phyloP scores from a whole-genome alignment of 2,329 filamentous ascomycete species.

The Chaetomiaceae sp. region DNA sequence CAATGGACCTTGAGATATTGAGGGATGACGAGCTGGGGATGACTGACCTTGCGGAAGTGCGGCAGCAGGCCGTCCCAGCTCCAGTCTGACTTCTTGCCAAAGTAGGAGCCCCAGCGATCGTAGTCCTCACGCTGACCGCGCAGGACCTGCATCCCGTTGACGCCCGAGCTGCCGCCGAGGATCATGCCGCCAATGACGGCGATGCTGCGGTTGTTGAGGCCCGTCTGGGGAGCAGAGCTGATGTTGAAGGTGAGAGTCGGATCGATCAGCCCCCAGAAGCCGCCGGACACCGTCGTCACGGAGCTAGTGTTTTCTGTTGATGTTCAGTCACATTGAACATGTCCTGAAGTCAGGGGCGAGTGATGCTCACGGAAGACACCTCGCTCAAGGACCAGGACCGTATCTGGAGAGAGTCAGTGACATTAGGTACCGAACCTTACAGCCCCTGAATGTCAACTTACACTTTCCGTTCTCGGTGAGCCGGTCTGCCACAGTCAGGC shows the following conservation, averaged over 20 bases:
- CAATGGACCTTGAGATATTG: no score
- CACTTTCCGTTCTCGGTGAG: conserved; percentile 19
- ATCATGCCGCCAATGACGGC: conserved; percentile 23
- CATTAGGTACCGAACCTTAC: no score
- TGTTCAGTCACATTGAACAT: neutral
- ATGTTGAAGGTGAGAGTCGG: conserved; percentile 29
- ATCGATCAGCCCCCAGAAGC: conserved; percentile 12
- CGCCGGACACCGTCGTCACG: neutral
- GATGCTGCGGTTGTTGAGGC: conserved; percentile 23
- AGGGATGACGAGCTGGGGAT: no score
- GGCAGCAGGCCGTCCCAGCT: conserved; percentile 30
- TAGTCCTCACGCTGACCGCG: conserved; percentile 30
- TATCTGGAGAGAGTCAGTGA: conserved; percentile 6
- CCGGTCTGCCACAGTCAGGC: conserved; percentile 20
- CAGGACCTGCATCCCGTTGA: conserved; percentile 30
- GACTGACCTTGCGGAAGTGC: conserved; percentile 29
- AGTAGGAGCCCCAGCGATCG: conserved; percentile 27
- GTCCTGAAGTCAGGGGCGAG: conserved; percentile 20
- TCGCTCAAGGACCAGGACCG: conserved; percentile 29
- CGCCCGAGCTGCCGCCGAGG: conserved; percentile 30
- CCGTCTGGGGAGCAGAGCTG: conserved; percentile 24
- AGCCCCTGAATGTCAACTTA: neutral
- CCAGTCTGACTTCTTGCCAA: conserved; percentile 26
- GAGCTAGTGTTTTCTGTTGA: conserved; percentile 4
- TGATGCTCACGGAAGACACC: conserved; percentile 28